Evolutionary conservation across 306 rosid genomes (phyloP), one percentile per base, ranked within the genome.

Genomic region (Morella rubra): DNA sequence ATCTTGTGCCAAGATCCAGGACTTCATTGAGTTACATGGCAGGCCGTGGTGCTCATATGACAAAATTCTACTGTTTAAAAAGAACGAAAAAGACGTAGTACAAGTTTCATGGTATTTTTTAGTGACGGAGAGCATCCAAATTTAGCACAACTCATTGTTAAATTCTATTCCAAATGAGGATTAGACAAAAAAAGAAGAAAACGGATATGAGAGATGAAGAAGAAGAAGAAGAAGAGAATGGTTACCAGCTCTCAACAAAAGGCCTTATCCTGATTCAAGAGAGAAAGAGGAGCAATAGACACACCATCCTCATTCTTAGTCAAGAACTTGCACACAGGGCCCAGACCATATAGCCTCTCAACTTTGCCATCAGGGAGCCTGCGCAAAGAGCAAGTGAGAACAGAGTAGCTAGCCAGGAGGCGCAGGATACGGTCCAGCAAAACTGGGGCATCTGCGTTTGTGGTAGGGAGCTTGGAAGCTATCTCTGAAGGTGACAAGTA

Each of bases 211-310:
- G 46, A 13, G 56, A 75, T 32, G 8, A 40, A 18, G 58, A 62
- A 8, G 16, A 13, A 2, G 4, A 9, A 1, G 3, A 49, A 19
- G 46, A 12, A 5, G 16, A 64, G 53, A 72, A 58, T 54, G 13
- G 11, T 69, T 89, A 93, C 98, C 98, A 94, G 90, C 97, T 94
- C 85, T 94, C 99, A 91, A 95, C 82, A 83, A 83, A 92, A 91
- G 45, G 92, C 84, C 80, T 92, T 95, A 74, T 95, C 99, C 42
- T 92, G 97, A 59, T 89, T 95, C 97, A 95, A 88, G 84, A 95
- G 97, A 66, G 78, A 81, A 6, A 89, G 93, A 71, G 99, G 77
- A 76, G 96, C 85, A 52, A 95, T 56, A 24, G 99, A 95, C 49
- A 95, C 99, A 20, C 91, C 97, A 32, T 92, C 96, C 37, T 95